A percentile compares a stretch with the other conserved stretches of the same genome.
phyloP scores from a whole-genome alignment of 495 filamentous ascomycete genomes.

The Penicillium goetzii region DNA sequence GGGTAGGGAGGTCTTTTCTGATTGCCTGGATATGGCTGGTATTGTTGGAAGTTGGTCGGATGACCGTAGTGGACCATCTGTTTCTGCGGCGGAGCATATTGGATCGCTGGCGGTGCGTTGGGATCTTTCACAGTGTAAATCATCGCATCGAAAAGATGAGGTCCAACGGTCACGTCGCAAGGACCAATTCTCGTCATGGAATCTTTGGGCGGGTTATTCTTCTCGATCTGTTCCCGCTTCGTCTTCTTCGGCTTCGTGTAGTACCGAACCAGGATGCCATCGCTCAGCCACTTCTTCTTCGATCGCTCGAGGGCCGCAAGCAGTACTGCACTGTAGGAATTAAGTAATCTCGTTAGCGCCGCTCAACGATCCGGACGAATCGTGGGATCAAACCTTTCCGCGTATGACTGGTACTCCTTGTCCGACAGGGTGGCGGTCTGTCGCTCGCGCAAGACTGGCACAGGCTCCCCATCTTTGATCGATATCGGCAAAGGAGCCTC shows the following conservation, averaged over 20 bases:
- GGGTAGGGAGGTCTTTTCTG: conserved; percentile 40
- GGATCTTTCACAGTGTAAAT: conserved; percentile 84
- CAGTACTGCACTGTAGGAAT: conserved; percentile 71
- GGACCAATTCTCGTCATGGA: conserved; percentile 83
- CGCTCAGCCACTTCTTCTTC: conserved; percentile 83
- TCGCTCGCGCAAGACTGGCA: conserved; percentile 72
- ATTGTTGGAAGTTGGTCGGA: conserved; percentile 56
- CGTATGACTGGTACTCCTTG: conserved; percentile 78
- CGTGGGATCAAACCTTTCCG: conserved; percentile 67
- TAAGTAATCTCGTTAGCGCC: background rate
- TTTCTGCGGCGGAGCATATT: conserved; percentile 55
- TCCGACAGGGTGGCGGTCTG: conserved; percentile 66
- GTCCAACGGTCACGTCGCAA: conserved; percentile 82
- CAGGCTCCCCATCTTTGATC: conserved; percentile 64
- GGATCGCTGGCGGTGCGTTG: conserved; percentile 52
- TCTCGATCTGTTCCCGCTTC: conserved; percentile 68
- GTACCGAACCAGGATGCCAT: conserved; percentile 89
- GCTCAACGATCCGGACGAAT: too few relatives aligned
- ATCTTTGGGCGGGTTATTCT: conserved; percentile 82
- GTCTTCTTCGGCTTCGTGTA: conserved; percentile 89
- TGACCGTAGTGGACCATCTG: conserved; percentile 74
- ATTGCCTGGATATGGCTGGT: conserved; percentile 52
- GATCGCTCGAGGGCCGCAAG: conserved; percentile 81
- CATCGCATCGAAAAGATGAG: conserved; percentile 86
- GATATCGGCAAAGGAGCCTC: conserved; percentile 65